Evolutionary conservation across 371 early-diverging fungal genomes (phyloP).

Genomic region (Mucor velutinosus): DNA sequence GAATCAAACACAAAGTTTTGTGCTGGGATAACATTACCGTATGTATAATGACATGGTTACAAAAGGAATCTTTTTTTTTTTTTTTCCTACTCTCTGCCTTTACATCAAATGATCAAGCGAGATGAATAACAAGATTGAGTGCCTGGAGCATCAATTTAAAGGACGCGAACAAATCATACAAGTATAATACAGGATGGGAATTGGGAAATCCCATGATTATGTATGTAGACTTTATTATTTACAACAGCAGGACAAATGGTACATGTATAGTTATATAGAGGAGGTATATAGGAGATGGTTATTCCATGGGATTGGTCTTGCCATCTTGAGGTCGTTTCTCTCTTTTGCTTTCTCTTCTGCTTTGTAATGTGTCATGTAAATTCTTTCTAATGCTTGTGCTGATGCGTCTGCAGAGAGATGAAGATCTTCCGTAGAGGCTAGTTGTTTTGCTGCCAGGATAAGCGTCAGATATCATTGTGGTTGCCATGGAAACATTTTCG

Average conservation of each 20-base stretch:
- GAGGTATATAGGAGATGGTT: not conserved
- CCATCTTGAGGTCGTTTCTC: conserved; percentile 47
- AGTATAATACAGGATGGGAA: not conserved
- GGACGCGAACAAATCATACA: not conserved
- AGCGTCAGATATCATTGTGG: not conserved
- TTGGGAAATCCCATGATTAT: not conserved
- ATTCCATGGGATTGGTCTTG: conserved; percentile 45
- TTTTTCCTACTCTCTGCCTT: no score
- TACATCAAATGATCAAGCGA: not conserved
- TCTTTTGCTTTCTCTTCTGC: conserved; percentile 16
- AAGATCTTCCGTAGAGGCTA: not conserved
- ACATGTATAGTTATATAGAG: not conserved
- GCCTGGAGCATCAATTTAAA: not conserved
- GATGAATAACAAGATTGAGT: not conserved
- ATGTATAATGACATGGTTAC: no score
- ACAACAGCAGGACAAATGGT: not conserved
- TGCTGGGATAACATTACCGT: no score
- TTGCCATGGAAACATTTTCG: not conserved
- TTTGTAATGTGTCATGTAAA: conserved; percentile 8
- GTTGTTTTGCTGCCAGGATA: not conserved
- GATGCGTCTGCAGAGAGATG: conserved; percentile 18
- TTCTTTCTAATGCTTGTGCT: conserved; percentile 16
- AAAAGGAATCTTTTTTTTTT: no score
- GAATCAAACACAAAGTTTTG: no score
- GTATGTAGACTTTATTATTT: not conserved